Evolutionary conservation across 1,284 basidiomycete genomes (phyloP).

Genomic region (Caloboletus firmus): DNA sequence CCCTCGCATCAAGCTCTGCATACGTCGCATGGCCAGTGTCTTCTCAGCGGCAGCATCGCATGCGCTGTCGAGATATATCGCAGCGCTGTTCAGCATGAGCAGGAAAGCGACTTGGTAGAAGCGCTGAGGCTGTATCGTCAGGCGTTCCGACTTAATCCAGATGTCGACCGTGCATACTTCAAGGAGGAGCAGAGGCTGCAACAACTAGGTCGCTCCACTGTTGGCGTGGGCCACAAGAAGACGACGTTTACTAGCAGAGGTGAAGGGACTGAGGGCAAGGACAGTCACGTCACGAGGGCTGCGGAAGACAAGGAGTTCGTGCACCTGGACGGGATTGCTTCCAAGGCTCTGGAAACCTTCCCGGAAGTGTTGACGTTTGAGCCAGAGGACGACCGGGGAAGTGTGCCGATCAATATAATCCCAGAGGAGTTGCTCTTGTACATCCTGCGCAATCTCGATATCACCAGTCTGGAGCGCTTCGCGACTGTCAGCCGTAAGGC

Average conservation of each 20-base stretch:
- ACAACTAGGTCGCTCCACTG: slow-evolving; percentile 24
- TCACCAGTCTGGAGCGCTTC: slow-evolving; percentile 74
- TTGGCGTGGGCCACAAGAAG: slow-evolving; percentile 22
- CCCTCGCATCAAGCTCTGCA: slow-evolving; percentile 5
- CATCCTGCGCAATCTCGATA: slow-evolving; percentile 64
- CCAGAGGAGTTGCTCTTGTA: slow-evolving; percentile 76
- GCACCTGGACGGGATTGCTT: slow-evolving; percentile 42
- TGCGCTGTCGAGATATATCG: slow-evolving; percentile 68
- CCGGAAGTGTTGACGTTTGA: slow-evolving; percentile 56
- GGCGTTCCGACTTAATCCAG: slow-evolving; percentile 72
- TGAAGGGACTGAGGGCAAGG: slow-evolving; percentile 20
- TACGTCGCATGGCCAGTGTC: slow-evolving; percentile 18
- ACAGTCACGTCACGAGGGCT: slow-evolving; percentile 10
- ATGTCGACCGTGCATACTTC: slow-evolving; percentile 66
- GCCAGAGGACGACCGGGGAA: slow-evolving; percentile 65
- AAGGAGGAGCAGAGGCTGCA: slow-evolving; percentile 48
- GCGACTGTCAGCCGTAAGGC: slow-evolving; percentile 71
- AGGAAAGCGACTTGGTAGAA: slow-evolving; percentile 69
- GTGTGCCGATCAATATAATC: slow-evolving; percentile 55
- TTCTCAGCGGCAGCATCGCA: slow-evolving; percentile 37
- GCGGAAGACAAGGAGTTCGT: slow-evolving; percentile 11
- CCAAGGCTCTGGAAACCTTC: slow-evolving; percentile 49
- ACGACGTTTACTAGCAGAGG: slow-evolving; percentile 1
- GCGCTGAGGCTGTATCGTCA: slow-evolving; percentile 74
- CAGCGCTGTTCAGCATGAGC: slow-evolving; percentile 71